Percentiles rank a stretch among this genome's conserved stretches.
These are phyloP conservation scores for Neonectria neomacrospora DNA, from an alignment of 2,329 filamentous ascomycete genomes.

Conservation along the genomic window DNA sequence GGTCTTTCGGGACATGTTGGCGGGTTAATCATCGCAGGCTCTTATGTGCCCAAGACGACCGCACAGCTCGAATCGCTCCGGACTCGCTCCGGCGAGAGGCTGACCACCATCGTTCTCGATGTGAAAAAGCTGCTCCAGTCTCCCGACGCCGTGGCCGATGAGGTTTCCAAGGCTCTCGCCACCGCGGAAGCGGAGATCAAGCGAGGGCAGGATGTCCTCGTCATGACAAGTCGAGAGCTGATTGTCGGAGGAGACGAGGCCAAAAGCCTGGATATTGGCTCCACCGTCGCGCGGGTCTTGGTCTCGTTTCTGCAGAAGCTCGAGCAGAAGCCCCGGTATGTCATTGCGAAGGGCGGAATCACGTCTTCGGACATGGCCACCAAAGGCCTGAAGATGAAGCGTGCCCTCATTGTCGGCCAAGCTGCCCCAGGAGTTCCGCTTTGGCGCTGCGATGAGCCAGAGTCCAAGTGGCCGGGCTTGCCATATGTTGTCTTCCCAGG, in stretches of 20 bases:
- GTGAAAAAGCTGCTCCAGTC: conserved; percentile 60
- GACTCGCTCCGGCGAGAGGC: conserved; percentile 50
- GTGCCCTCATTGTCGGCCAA: conserved; percentile 65
- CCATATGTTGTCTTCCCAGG: conserved; percentile 54
- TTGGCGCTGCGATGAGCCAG: conserved; percentile 66
- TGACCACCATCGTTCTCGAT: conserved; percentile 59
- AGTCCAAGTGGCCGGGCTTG: conserved; percentile 60
- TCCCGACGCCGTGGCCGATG: conserved; percentile 42
- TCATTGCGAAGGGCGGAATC: conserved; percentile 70
- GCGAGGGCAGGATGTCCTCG: conserved; percentile 62
- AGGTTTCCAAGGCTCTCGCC: conserved; percentile 47
- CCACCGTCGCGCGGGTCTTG: conserved; percentile 60
- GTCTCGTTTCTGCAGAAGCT: conserved; percentile 61
- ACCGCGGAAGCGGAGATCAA: conserved; percentile 54
- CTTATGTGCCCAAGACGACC: conserved; percentile 69
- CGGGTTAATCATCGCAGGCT: conserved; percentile 65
- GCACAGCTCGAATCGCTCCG: conserved; percentile 60
- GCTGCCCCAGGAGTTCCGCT: conserved; percentile 67
- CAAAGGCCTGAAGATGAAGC: conserved; percentile 64
- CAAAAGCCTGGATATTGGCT: conserved; percentile 65
- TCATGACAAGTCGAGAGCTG: conserved; percentile 69
- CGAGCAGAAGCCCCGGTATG: conserved; percentile 61
- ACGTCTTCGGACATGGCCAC: conserved; percentile 69
- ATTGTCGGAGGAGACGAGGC: conserved; percentile 58
- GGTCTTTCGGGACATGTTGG: conserved; percentile 53